Percentiles rank a stretch among this genome's conserved stretches.
These are phyloP conservation scores for Backusella westeae DNA, from an alignment of 192 early-diverging fungal genomes.

Conservation along the genomic window DNA sequence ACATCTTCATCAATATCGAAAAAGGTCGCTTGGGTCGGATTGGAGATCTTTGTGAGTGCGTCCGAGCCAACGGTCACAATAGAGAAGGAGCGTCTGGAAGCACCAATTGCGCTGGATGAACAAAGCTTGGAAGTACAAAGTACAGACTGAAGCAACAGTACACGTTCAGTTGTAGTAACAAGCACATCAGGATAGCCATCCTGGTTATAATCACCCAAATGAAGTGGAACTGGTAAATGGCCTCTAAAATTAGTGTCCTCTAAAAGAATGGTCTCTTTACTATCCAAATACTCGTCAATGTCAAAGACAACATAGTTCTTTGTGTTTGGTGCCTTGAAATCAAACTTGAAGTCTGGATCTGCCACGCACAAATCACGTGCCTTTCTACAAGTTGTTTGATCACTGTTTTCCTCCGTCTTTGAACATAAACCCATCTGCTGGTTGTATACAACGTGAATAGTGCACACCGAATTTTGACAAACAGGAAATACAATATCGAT, in stretches of 20 bases:
- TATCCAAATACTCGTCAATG: slow-evolving; percentile 38
- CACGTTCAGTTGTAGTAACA: slow-evolving; percentile 51
- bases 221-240: slow-evolving; percentile 52
- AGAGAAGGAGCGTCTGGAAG: slow-evolving; percentile 60
- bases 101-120: slow-evolving; percentile 35
- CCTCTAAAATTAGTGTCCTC: slow-evolving; percentile 51
- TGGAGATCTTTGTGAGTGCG: slow-evolving; percentile 45
- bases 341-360: slow-evolving; percentile 68
- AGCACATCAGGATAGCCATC: slow-evolving; percentile 94
- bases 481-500: slow-evolving; percentile 81
- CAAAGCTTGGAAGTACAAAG: slow-evolving; percentile 54
- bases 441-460: slow-evolving; percentile 80
- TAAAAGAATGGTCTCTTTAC: slow-evolving; percentile 45
- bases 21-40: slow-evolving; percentile 67
- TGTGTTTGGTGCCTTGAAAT: slow-evolving; percentile 42
- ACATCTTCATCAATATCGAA: slow-evolving; percentile 93
- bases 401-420: slow-evolving; percentile 39
- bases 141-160: slow-evolving; percentile 67
- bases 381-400: slow-evolving; percentile 49
- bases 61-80: slow-evolving; percentile 65
- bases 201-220: slow-evolving; percentile 76
- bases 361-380: slow-evolving; percentile 70
- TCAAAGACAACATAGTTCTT: slow-evolving; percentile 43
- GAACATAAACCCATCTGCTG: slow-evolving; percentile 78
- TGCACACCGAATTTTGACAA: slow-evolving; percentile 49